Base-by-base conservation (phyloP, 208 protist genomes). In the Novymonas esmeraldas region DNA sequence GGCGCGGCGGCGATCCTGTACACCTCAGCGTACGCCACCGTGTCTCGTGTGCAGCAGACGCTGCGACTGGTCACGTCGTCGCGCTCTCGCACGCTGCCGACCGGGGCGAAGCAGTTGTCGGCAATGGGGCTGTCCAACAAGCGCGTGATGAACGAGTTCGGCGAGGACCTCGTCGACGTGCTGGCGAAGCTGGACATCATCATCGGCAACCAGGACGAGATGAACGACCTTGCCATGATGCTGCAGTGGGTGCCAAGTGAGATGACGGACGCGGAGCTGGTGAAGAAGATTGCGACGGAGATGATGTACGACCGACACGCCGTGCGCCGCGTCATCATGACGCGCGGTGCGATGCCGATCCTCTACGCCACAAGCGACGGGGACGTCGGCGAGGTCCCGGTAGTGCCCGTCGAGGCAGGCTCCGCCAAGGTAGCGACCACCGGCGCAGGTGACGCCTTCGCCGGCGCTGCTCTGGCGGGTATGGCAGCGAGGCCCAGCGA, bases 391-490 rank as follows among this genome's bases (percentile, higher is more conserved):
- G 65, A 71, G 45, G 85, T 86, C 28, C 38, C 46, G 14, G 85
- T 93, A 38, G 29, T 69, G 11, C 57, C 95, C 22, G 41, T 31
- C 26, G 29, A 34, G 1, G 74, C 86, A 18, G 49, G 89, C 26
- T 95, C 95, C 41, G 81, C 95, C 18, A 96, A 98, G 55, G 26
- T 70, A 20, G 13, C 31, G 59, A 79, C 82, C 20, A 98, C 98
- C 34, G 97, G 94, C 44, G 95, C 92, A 24, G 95, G 95, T 31
- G 97, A 98, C 65, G 81, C 89, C 38, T 98, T 98, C 59, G 87
- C 94, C 28, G 97, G 95, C 50, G 97, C 91, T 54, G 98, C 98
- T 74, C 56, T 98, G 0, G 61, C 90, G 34, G 61, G 73, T 20
- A 73, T 90, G 7, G 68, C 66, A 22, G 24, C 72, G 26, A 85